phyloP scores from a whole-genome alignment of 805 yeast species.

The Debaryomyces prosopidis region DNA sequence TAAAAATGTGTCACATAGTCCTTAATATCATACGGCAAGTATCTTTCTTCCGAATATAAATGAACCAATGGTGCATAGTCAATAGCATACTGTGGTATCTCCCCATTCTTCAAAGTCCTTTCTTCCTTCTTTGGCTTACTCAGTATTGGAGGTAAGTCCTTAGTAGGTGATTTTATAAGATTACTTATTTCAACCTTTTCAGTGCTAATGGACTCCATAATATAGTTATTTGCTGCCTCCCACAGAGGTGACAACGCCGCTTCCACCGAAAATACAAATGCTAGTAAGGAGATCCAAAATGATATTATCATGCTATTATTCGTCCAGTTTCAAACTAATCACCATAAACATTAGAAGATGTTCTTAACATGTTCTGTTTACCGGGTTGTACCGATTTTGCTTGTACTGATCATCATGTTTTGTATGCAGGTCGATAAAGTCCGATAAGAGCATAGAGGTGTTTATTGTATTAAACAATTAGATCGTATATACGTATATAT shows the following conservation, averaged over 20 bases:
- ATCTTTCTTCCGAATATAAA: constrained; percentile 84
- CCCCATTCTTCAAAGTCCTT: constrained; percentile 48
- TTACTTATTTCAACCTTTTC: constrained; percentile 21
- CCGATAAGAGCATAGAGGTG: too few relatives aligned
- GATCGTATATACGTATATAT: neutral
- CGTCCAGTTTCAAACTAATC: too few relatives aligned
- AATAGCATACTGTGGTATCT: constrained; percentile 62
- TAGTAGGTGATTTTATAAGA: constrained; percentile 24
- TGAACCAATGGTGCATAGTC: constrained; percentile 78
- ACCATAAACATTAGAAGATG: too few relatives aligned
- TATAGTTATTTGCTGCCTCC: constrained; percentile 21
- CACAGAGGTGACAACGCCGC: constrained; percentile 16
- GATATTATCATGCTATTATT: neutral
- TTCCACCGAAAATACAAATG: neutral
- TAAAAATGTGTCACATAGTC: constrained; percentile 69
- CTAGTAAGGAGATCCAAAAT: neutral
- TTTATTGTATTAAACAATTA: too few relatives aligned
- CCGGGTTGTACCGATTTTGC: too few relatives aligned
- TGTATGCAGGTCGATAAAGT: too few relatives aligned
- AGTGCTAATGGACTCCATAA: constrained; percentile 18
- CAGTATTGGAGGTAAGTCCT: constrained; percentile 38
- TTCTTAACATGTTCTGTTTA: too few relatives aligned
- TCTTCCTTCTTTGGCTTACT: constrained; percentile 31
- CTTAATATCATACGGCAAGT: constrained; percentile 78
- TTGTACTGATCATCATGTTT: too few relatives aligned